phyloP scores from a whole-genome alignment of 2,329 filamentous ascomycete species.

The Pyrenochaeta sp. region DNA sequence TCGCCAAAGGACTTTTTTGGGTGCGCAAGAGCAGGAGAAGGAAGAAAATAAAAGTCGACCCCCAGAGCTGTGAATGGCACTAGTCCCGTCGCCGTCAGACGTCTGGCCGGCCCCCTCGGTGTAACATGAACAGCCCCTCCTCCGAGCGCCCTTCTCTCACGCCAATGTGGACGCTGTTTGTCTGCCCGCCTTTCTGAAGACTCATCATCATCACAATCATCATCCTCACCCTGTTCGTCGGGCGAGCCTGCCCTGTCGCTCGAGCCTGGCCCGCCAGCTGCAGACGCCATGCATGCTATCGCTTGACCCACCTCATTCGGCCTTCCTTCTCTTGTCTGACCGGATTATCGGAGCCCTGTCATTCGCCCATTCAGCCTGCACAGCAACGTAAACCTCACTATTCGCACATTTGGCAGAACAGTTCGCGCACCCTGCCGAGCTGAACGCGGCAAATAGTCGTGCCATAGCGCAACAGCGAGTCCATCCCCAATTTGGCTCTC shows the following conservation, averaged over 20 bases:
- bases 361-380: conserved; percentile 31
- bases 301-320: conserved; percentile 25
- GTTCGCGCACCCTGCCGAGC: conserved; percentile 37
- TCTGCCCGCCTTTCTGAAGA: conserved; percentile 18
- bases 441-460: conserved; percentile 23
- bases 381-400: conserved; percentile 8
- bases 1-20: conserved; percentile 23
- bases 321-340: conserved; percentile 42
- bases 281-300: conserved; percentile 26
- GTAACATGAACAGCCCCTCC: conserved; percentile 5
- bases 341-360: conserved; percentile 30
- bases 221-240: conserved; percentile 13
- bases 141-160: conserved; percentile 19
- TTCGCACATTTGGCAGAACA: conserved; percentile 23
- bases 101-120: conserved; percentile 18
- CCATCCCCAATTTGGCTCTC: neutral
- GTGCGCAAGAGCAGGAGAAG: no score
- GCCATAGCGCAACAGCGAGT: neutral
- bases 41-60: no score
- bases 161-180: conserved; percentile 8
- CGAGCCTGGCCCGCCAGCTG: conserved; percentile 26
- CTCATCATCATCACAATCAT: conserved; percentile 35
- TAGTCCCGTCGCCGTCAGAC: conserved; percentile 1
- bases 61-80: conserved; percentile 1
- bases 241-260: neutral